Conservation (phyloP, 2,329 filamentous ascomycete species). For the Tolypocladium cylindrosporum region DNA sequence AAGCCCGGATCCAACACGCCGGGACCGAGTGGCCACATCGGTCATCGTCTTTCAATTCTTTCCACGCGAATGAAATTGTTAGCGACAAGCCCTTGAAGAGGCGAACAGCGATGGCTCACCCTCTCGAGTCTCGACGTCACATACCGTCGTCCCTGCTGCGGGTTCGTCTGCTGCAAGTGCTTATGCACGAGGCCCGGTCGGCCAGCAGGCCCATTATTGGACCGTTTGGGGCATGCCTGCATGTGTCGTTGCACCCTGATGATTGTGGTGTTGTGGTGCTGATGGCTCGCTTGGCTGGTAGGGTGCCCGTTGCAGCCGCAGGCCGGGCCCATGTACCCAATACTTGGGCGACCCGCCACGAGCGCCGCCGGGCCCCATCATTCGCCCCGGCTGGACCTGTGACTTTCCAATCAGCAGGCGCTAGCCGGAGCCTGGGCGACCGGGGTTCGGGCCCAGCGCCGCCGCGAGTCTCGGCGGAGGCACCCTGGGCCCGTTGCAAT, state of each 20-base stretch:
- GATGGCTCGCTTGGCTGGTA: background rate
- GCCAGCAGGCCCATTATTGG: background rate
- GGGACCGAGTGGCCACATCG: background rate
- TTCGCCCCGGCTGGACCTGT: background rate
- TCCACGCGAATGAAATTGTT: no score
- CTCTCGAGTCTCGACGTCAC: background rate
- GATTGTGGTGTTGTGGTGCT: background rate
- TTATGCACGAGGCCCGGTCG: background rate
- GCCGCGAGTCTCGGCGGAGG: background rate
- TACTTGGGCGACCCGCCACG: background rate
- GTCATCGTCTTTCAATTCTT: no score
- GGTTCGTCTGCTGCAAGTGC: slow-evolving; percentile 2
- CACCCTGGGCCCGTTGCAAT: background rate
- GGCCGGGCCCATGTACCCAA: background rate
- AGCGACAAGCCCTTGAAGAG: no score
- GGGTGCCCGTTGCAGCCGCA: background rate
- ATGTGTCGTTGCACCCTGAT: background rate
- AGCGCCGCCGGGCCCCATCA: background rate
- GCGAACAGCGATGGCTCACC: background rate
- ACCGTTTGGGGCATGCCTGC: background rate
- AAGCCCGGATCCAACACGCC: background rate
- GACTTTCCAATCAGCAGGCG: slow-evolving; percentile 2
- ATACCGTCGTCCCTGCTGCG: background rate
- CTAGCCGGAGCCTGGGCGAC: background rate
- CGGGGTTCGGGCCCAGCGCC: background rate